Evolutionary conservation across 2,329 filamentous ascomycete species (phyloP).

Genomic region (Aspergillus clavatus): DNA sequence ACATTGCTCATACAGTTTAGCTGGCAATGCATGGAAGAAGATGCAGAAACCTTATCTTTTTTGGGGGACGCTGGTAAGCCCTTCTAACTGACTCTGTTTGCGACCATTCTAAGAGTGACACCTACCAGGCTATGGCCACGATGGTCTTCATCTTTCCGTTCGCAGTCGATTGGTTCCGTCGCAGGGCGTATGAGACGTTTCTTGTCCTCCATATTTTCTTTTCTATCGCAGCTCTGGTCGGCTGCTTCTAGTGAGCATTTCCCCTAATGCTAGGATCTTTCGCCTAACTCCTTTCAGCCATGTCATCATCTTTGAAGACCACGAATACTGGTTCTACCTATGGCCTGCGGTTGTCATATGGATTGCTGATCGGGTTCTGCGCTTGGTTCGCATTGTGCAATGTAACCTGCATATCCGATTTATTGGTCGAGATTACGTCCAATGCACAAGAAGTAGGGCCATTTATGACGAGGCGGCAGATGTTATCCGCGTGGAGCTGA

Average conservation of each 20-base stretch:
- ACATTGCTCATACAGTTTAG: constrained; percentile 10
- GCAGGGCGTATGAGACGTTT: constrained; percentile 42
- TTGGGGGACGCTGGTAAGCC: constrained; percentile 28
- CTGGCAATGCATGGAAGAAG: constrained; percentile 22
- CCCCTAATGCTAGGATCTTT: no score
- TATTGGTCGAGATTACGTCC: constrained; percentile 14
- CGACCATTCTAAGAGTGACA: no score
- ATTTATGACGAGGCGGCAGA: constrained; percentile 43
- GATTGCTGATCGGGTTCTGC: constrained; percentile 45
- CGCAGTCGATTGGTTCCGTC: constrained; percentile 45
- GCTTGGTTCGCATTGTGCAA: constrained; percentile 40
- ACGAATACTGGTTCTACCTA: constrained; percentile 48
- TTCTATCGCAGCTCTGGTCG: constrained; percentile 39
- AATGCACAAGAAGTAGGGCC: constrained; percentile 35
- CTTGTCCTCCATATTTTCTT: constrained; percentile 38
- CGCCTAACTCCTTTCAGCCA: constrained; percentile 32
- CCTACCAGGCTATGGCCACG: constrained; percentile 30
- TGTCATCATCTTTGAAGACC: constrained; percentile 44
- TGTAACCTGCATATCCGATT: constrained; percentile 40
- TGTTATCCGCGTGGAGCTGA: constrained; percentile 46
- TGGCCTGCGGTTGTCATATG: constrained; percentile 49
- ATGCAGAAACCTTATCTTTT: constrained; percentile 26
- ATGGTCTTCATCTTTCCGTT: constrained; percentile 43
- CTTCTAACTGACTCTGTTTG: not conserved
- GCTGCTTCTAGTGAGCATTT: constrained; percentile 45